Conservation (phyloP, 2,329 filamentous ascomycete species). For the Nannizziopsis barbatae region DNA sequence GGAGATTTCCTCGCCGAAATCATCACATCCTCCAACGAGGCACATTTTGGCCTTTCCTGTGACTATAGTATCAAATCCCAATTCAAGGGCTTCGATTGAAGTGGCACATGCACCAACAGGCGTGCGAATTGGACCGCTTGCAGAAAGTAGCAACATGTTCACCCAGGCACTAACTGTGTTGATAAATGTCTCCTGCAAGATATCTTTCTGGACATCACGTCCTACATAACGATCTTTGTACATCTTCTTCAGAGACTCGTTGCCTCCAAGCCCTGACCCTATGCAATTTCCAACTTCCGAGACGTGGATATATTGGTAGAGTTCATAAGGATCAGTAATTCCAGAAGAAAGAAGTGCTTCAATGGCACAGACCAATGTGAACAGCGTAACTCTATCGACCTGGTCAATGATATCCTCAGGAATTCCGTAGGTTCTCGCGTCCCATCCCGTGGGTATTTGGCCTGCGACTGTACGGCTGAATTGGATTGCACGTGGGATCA, state of each 20-base stretch:
- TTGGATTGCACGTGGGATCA: slow-evolving; percentile 25
- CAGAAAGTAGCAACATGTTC: slow-evolving; percentile 35
- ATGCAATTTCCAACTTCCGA: slow-evolving; percentile 29
- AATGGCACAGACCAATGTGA: slow-evolving; percentile 23
- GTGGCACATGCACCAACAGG: slow-evolving; percentile 33
- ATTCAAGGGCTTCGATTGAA: slow-evolving; percentile 28
- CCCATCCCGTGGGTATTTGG: slow-evolving; percentile 30
- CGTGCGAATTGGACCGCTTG: slow-evolving; percentile 27
- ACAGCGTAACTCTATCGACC: slow-evolving; percentile 28
- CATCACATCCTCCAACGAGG: slow-evolving; percentile 30
- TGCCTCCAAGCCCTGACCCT: slow-evolving; percentile 26
- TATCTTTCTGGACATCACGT: slow-evolving; percentile 24
- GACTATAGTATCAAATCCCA: slow-evolving; percentile 26
- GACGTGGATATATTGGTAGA: slow-evolving; percentile 27
- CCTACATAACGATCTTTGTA: slow-evolving; percentile 25
- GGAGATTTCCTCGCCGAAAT: slow-evolving; percentile 27
- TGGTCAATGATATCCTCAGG: slow-evolving; percentile 28
- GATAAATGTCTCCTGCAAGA: slow-evolving; percentile 28
- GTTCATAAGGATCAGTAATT: slow-evolving; percentile 25
- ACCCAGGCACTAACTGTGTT: slow-evolving; percentile 31
- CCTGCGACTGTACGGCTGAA: slow-evolving; percentile 25
- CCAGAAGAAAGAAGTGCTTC: slow-evolving; percentile 29
- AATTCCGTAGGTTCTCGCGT: slow-evolving; percentile 27
- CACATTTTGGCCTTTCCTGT: slow-evolving; percentile 24
- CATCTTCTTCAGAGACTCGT: slow-evolving; percentile 21